Conservation (phyloP, 2,329 filamentous ascomycete genomes). For the Setomelanomma holmii region DNA sequence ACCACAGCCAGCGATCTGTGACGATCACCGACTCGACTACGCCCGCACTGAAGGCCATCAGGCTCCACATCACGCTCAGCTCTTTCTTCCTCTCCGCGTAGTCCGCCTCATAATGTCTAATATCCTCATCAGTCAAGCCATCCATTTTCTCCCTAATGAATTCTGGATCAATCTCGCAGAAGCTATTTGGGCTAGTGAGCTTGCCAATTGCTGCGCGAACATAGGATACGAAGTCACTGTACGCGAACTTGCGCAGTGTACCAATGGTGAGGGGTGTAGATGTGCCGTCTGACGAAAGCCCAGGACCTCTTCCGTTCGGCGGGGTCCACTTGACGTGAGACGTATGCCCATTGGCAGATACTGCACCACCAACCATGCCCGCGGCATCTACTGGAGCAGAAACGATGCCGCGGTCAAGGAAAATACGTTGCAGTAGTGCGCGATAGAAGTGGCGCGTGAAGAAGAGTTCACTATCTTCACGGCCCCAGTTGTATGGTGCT, state of each 20-base stretch:
- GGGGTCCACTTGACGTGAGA: conserved; percentile 45
- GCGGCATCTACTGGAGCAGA: conserved; percentile 56
- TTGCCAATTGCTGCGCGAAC: conserved; percentile 82
- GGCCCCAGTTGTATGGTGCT: conserved; percentile 90
- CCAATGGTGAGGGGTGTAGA: conserved; percentile 87
- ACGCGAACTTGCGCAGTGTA: conserved; percentile 80
- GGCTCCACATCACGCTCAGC: conserved; percentile 84
- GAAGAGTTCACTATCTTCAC: conserved; percentile 80
- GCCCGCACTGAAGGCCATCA: conserved; percentile 95
- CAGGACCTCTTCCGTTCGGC: conserved; percentile 57
- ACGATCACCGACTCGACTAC: conserved; percentile 92
- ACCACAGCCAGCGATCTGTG: conserved; percentile 85
- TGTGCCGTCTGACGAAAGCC: conserved; percentile 55
- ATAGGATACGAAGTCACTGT: conserved; percentile 76
- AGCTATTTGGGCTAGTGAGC: conserved; percentile 54
- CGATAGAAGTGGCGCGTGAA: conserved; percentile 95
- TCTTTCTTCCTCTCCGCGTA: conserved; percentile 78
- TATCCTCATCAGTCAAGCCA: conserved; percentile 75
- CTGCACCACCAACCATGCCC: conserved; percentile 48
- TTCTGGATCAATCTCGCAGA: conserved; percentile 43
- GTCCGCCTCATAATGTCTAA: conserved; percentile 70
- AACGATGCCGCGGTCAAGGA: conserved; percentile 83
- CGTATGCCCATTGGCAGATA: conserved; percentile 41
- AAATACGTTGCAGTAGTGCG: conserved; percentile 88
- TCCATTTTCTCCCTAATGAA: conserved; percentile 72